These are phyloP conservation scores for Ceratocystis huliohia DNA, from an alignment of 2,329 filamentous ascomycete genomes.

Conservation along the genomic window DNA sequence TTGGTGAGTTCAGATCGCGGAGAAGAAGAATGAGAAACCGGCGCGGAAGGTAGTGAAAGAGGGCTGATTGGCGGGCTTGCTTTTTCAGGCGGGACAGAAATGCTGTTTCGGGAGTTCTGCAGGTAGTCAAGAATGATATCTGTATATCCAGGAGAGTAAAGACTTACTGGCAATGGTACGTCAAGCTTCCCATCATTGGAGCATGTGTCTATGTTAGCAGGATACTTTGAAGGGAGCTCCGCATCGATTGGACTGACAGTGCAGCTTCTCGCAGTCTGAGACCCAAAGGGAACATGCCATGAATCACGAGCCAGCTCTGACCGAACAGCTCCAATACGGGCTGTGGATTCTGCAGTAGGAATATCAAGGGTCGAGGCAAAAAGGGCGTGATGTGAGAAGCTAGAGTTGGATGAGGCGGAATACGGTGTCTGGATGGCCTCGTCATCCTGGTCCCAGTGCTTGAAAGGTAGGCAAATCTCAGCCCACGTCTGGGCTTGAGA, in stretches of 20 bases:
- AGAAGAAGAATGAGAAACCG: not conserved
- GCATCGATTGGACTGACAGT: not conserved
- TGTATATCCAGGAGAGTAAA: not conserved
- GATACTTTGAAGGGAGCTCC: not conserved
- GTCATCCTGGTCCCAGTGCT: conserved; percentile 10
- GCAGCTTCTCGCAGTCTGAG: not conserved
- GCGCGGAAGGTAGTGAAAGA: not conserved
- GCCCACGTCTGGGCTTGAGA: not conserved
- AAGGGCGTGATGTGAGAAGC: not conserved
- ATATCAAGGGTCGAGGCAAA: conserved; percentile 12
- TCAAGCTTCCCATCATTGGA: not conserved
- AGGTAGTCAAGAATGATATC: conserved; percentile 8
- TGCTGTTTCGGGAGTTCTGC: not conserved
- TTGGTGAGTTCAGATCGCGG: not conserved
- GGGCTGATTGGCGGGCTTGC: not conserved
- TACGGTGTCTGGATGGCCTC: not conserved
- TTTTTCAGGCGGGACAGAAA: not conserved
- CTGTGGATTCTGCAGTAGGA: not conserved
- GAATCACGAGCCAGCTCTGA: not conserved
- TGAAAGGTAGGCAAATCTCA: conserved; percentile 3
- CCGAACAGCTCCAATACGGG: not conserved
- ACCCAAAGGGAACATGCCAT: not conserved
- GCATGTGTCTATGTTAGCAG: not conserved
- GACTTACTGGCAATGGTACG: not conserved
- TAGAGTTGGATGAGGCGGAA: not conserved